Base-by-base conservation (phyloP, 805 yeast genomes). In the Wickerhamomyces xylosicus region DNA sequence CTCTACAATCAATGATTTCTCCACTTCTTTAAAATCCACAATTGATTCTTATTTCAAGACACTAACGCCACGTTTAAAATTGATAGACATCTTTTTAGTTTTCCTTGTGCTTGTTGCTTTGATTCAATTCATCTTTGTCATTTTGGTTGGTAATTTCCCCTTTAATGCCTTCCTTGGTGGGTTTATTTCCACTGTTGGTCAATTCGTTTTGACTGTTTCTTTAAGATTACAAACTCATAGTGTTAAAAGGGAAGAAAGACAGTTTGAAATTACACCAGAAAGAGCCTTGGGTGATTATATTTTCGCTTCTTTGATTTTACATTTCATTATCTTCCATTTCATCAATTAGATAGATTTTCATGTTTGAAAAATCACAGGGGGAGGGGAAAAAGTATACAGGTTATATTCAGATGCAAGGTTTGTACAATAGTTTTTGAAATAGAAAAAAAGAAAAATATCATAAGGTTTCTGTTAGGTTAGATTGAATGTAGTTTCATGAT, bases 91-190 rank as follows among this genome's bases (percentile, higher is more conserved):
- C 13, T 92, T 89, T 54, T 69, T 90, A 53, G 73, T 59, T 19
- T 87, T 84, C 48, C 62, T 90, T 42, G 89, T 90, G 15, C 60
- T 66, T 0, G 65, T 85, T 43, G 98, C 95, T 1, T 62, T 72
- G 1, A 59, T 84, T 21, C 97, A 92, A 62, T 86, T 87, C 55
- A 63, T 68, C 4, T 90, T 87, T 59, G 83, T 84, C 47, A 49
- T 79, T 33, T 44, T 86, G 13, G 75, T 87, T 35, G 95, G 97
- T 29, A 85, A 76, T 51, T 92, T 82, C 72, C 99, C 99, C 15
- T 92, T 92, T 72, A 92, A 92, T 62, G 97, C 96, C 19, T 92
- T 92, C 57, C 69, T 92, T 43, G 90, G 95, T 17, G 97, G 97
- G 1, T 92, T 92, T 57, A 74, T 82, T 40, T 67, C 86, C 18